Percentiles rank a stretch among this genome's conserved stretches.
These are phyloP conservation scores for Chaetomium cochliodes DNA, from an alignment of 495 filamentous ascomycete genomes.

Conservation along the genomic window DNA sequence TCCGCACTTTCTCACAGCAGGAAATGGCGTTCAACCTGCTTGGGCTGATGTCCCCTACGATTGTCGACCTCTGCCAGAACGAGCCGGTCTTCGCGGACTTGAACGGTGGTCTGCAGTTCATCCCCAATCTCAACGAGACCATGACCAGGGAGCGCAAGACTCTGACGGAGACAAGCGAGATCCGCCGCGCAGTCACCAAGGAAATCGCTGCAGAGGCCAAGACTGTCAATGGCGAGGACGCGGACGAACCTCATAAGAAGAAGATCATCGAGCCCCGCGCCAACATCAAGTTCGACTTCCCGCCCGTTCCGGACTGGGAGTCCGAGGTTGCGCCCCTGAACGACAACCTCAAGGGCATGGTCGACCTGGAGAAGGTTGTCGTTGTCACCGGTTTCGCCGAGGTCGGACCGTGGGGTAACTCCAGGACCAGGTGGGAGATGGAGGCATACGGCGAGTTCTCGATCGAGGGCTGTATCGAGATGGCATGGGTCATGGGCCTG, in stretches of 20 bases:
- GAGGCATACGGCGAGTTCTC: slow-evolving; percentile 96
- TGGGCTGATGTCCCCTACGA: slow-evolving; percentile 89
- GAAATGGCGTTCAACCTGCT: slow-evolving; percentile 99
- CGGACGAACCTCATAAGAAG: slow-evolving; percentile 90
- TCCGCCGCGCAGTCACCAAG: slow-evolving; percentile 88
- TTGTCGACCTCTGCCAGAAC: slow-evolving; percentile 92
- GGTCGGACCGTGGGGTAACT: slow-evolving; percentile 97
- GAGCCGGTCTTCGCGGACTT: slow-evolving; percentile 97
- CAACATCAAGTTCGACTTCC: slow-evolving; percentile 97
- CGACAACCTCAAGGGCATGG: slow-evolving; percentile 88
- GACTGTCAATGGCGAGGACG: slow-evolving; percentile 90
- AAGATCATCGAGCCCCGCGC: slow-evolving; percentile 88
- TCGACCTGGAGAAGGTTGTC: slow-evolving; percentile 95
- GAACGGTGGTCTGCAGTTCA: slow-evolving; percentile 95
- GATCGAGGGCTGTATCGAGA: slow-evolving; percentile 95
- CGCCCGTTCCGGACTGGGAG: slow-evolving; percentile 85
- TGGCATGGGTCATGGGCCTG: slow-evolving; percentile 99
- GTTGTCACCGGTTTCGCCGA: slow-evolving; percentile 97
- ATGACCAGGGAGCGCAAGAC: slow-evolving; percentile 89
- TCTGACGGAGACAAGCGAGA: slow-evolving; percentile 90
- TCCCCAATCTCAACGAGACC: slow-evolving; percentile 91
- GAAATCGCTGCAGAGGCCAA: slow-evolving; percentile 97
- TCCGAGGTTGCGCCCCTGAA: slow-evolving; percentile 85
- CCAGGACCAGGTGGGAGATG: slow-evolving; percentile 98
- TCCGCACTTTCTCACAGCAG: slow-evolving; percentile 97